Base-by-base conservation (phyloP, 495 filamentous ascomycete genomes). In the Lineolata rhizophorae region DNA sequence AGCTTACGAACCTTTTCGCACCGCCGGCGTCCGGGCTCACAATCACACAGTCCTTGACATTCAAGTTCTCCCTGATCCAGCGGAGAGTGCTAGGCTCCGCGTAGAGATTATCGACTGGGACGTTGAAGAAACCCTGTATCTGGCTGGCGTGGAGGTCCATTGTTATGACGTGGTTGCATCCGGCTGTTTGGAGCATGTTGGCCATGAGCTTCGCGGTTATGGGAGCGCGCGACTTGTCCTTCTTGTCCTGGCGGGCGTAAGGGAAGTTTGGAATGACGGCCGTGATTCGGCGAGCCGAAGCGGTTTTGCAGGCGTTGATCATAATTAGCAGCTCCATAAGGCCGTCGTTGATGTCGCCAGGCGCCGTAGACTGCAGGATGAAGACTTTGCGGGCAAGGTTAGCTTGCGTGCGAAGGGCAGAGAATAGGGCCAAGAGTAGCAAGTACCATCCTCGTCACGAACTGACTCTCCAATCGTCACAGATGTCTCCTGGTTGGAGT, bases 171-270 rank as follows among this genome's bases (percentile, higher is more conserved):
- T 60, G 56, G 50, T 53, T 56, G 54, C 62, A 61, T 32, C 87
- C 87, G 14, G 87, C 87, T 11, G 83, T 87, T 55, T 93, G 83
- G 35, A 97, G 60, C 83, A 94, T 94, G 52, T 94, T 97, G 18
- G 87, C 87, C 57, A 95, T 87, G 21, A 94, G 58, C 54, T 83
- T 85, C 13, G 87, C 87, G 29, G 75, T 82, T 42, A 82, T 83
- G 10, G 84, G 83, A 17, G 85, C 87, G 35, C 87, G 69, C 28
- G 71, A 77, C 61, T 93, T 91, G 56, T 95, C 87, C 55, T 97
- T 97, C 62, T 97, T 97, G 60, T 97, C 87, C 56, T 97, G 87
- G 18, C 87, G 79, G n/a, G 85, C 85, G 46, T 97, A 93, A 18
- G 84, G 85, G 59, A 93, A 97, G 57, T 97, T 94, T 37, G 87